Base-by-base conservation (phyloP, 2,329 filamentous ascomycete genomes). In the Aspergillus versicolor region DNA sequence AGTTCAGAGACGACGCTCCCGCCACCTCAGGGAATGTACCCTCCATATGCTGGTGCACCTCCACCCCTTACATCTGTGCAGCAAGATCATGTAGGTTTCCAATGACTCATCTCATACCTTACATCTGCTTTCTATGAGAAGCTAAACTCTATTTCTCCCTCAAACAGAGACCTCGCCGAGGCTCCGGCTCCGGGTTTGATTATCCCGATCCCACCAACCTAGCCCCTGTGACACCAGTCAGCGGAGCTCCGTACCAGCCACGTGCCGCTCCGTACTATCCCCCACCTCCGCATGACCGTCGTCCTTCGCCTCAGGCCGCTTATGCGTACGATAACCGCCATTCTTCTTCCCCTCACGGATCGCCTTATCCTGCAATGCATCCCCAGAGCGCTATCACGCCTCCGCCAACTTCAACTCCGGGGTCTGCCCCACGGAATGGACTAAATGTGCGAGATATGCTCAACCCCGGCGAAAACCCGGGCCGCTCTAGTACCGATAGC, bases 381-480 rank as follows among this genome's bases (percentile, higher is more conserved):
- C 63, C 70, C 38, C 61, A 64, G 37, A 68, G 62, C 49, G 66
- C 67, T 15, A 65, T 68, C 56, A 67, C 62, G 17, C 68, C 65
- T 52, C 66, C 65, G 30, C 67, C 69, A 4, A 72, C 68, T 22
- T 74, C 74, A 27, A 71, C 62, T 46, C 75, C 63, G 49, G 67
- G 61, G 52, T 67, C 64, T 59, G 71, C 59, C 53, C 66, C 61
- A 53, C 70, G 78, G 47, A 74, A 72, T 51, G 77, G 76, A 5
- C 71, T 81, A 65, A 79, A 77, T 54, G 77, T 81, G 43, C 75
- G 77, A 44, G 78, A 80, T 57, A 78, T 81, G 73, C 66, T 81
- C 32, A 78, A 76, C 46, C 75, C 76, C 1, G 69, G 72, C 34
- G 74, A 77, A 53, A 67, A 70, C 55, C 66, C 69, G 21, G 70